Percentiles rank a stretch among this genome's conserved stretches.
phyloP scores from a whole-genome alignment of 2,329 filamentous ascomycete species.

The Penicillium sp. region DNA sequence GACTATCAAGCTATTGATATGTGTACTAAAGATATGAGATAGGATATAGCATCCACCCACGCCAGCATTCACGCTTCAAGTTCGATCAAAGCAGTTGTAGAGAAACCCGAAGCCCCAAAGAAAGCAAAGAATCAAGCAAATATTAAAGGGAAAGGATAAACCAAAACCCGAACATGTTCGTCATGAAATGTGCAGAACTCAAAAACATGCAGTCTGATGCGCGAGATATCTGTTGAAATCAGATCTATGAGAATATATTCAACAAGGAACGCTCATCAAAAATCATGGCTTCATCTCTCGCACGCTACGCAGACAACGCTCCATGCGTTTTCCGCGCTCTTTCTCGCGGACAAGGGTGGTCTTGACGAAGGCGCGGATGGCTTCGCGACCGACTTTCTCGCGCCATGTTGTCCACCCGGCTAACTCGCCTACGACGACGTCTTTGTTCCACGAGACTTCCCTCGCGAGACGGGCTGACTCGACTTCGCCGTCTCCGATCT shows the following conservation, averaged over 20 bases:
- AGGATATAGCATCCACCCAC: neutral
- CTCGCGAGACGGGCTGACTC: constrained; percentile 74
- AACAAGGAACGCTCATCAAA: neutral
- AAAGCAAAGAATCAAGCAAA: constrained; percentile 1
- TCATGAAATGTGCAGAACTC: constrained; percentile 20
- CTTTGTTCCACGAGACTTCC: constrained; percentile 88
- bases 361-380: constrained; percentile 72
- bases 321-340: constrained; percentile 76
- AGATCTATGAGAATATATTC: constrained; percentile 9
- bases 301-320: constrained; percentile 70
- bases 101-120: constrained; percentile 1
- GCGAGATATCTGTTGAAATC: neutral
- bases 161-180: constrained; percentile 18
- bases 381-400: constrained; percentile 70
- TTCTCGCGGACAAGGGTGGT: constrained; percentile 78
- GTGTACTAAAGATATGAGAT: neutral
- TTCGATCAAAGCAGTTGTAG: neutral
- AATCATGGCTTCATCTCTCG: constrained; percentile 28
- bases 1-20: constrained; percentile 7
- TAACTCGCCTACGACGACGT: constrained; percentile 85
- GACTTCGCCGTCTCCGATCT: constrained; percentile 66
- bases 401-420: constrained; percentile 93
- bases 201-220: neutral
- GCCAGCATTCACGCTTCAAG: neutral
- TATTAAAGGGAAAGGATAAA: neutral